phyloP scores from a whole-genome alignment of 495 filamentous ascomycete genomes.

The Physcia stellaris region DNA sequence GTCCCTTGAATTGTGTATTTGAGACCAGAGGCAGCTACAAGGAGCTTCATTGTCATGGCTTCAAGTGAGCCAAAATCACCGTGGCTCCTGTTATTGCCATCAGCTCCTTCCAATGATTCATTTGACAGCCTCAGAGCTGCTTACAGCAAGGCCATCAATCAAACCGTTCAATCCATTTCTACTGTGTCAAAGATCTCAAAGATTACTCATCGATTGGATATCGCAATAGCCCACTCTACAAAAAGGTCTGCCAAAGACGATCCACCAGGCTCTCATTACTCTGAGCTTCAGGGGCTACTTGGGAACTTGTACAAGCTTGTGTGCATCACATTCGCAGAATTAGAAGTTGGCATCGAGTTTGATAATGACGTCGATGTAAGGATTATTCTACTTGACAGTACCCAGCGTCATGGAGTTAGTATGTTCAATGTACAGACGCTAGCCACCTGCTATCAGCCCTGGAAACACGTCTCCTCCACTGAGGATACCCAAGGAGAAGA shows the following conservation, averaged over 20 bases:
- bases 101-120: conserved; percentile 26
- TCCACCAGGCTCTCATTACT: conserved; percentile 8
- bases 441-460: conserved; percentile 46
- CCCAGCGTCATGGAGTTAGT: conserved; percentile 17
- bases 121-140: conserved; percentile 25
- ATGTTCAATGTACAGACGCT: conserved; percentile 50
- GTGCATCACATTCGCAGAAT: conserved; percentile 47
- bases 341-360: conserved; percentile 47
- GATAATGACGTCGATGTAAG: conserved; percentile 65
- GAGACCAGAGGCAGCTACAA: too few relatives aligned
- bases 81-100: conserved; percentile 33
- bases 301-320: conserved; percentile 69
- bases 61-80: not conserved
- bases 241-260: not conserved
- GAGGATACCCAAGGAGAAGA: conserved; percentile 42
- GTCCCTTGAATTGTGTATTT: too few relatives aligned
- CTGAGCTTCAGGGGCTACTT: conserved; percentile 52
- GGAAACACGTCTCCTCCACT: conserved; percentile 57
- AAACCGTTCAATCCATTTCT: too few relatives aligned
- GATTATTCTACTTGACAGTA: conserved; percentile 51
- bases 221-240: conserved; percentile 23
- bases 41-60: too few relatives aligned
- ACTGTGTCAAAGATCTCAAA: too few relatives aligned
- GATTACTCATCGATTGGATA: too few relatives aligned
- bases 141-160: conserved; percentile 27